Conservation (phyloP, 768 basidiomycete species). For the Psilocybe sp. region DNA sequence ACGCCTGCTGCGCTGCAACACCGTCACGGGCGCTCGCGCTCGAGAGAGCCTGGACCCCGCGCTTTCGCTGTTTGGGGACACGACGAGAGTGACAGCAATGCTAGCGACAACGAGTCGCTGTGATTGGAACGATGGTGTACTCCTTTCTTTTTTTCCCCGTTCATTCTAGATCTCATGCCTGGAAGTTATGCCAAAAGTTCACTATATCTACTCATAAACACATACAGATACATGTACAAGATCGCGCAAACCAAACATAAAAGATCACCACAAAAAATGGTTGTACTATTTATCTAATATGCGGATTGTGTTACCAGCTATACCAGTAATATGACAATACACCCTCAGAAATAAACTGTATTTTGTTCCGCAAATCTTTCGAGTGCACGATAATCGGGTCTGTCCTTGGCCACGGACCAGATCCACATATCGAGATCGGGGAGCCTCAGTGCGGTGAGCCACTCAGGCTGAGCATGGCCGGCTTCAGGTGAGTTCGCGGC, state of each 20-base stretch:
- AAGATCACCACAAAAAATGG: not conserved
- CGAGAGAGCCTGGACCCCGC: conserved; percentile 40
- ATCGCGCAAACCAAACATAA: not conserved
- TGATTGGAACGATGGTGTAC: not conserved
- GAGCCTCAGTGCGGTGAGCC: conserved; percentile 55
- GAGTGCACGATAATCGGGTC: conserved; percentile 64
- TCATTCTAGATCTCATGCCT: no score
- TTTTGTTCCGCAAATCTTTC: conserved; percentile 63
- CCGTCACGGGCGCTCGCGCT: conserved; percentile 32
- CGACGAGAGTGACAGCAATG: conserved; percentile 84
- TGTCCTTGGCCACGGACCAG: conserved; percentile 81
- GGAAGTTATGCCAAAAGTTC: not conserved
- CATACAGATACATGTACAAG: not conserved
- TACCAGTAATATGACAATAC: not conserved
- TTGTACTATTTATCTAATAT: not conserved
- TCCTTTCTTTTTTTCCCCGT: no score
- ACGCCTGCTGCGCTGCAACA: conserved; percentile 42
- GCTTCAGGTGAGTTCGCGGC: conserved; percentile 39
- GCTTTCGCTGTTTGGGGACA: conserved; percentile 88
- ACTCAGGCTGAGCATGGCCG: conserved; percentile 27
- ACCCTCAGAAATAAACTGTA: conserved; percentile 65
- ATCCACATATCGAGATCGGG: conserved; percentile 75
- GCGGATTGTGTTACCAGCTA: not conserved
- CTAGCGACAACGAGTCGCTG: conserved; percentile 50
- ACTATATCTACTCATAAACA: not conserved